Evolutionary conservation across 805 yeast species (phyloP).

Genomic region (Debaryomyces castellii): DNA sequence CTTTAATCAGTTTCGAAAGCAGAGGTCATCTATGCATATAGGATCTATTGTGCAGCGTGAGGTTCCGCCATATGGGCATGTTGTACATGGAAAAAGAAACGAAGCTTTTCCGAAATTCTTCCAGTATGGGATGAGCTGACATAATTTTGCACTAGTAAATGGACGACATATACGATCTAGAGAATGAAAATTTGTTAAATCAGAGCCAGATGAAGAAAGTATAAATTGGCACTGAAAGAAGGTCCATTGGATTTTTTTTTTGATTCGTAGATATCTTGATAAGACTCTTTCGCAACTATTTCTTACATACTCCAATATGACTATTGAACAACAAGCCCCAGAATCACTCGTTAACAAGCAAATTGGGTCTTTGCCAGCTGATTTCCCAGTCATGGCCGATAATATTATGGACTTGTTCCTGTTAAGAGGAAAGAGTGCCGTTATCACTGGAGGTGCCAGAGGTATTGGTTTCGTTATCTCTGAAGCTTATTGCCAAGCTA

Average conservation of each 20-base stretch:
- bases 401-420: constrained; percentile 30
- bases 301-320: constrained; percentile 22
- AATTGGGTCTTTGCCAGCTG: constrained; percentile 40
- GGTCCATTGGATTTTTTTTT: neutral
- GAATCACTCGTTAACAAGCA: constrained; percentile 30
- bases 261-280: neutral
- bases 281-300: neutral
- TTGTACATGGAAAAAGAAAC: constrained; percentile 2
- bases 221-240: neutral
- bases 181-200: neutral
- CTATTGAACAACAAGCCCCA: constrained; percentile 20
- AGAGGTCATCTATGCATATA: constrained; percentile 6
- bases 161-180: neutral
- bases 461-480: constrained; percentile 37
- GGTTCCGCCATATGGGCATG: neutral
- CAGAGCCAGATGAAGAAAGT: neutral
- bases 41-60: neutral
- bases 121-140: neutral
- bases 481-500: constrained; percentile 40
- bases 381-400: constrained; percentile 26
- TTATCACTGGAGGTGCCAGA: constrained; percentile 38
- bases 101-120: constrained; percentile 4
- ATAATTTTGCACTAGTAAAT: neutral
- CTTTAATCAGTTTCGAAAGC: no score
- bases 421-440: constrained; percentile 32